These are phyloP conservation scores for Pseudomicrostroma phylloplanum DNA, from an alignment of 1,284 basidiomycete genomes.

Conservation along the genomic window DNA sequence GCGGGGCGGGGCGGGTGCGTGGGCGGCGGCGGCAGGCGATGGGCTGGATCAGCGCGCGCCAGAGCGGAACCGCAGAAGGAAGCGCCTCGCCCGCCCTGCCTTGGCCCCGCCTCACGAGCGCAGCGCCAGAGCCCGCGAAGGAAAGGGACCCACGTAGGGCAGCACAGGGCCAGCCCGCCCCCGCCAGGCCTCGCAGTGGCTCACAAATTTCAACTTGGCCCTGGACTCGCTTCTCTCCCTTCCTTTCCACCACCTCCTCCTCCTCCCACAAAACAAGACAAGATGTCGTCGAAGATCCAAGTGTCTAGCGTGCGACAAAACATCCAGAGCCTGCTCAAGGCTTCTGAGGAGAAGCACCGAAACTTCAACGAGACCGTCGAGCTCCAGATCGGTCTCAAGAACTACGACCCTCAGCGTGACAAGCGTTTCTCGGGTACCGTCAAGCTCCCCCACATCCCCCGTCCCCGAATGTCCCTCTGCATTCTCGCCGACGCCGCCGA, in stretches of 20 bases:
- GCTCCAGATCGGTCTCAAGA: slow-evolving; percentile 52
- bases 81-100: too few relatives aligned
- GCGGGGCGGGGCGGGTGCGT: too few relatives aligned
- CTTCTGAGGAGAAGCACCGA: slow-evolving; percentile 47
- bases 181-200: too few relatives aligned
- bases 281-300: slow-evolving; percentile 38
- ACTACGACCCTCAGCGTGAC: slow-evolving; percentile 52
- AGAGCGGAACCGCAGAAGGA: too few relatives aligned
- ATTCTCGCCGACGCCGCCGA: slow-evolving; percentile 98
- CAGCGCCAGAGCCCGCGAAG: too few relatives aligned
- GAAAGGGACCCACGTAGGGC: too few relatives aligned
- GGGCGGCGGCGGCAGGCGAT: too few relatives aligned
- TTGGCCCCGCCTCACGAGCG: too few relatives aligned
- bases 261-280: slow-evolving; percentile 2
- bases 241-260: slow-evolving; percentile 3
- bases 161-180: too few relatives aligned
- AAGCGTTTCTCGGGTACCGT: slow-evolving; percentile 50
- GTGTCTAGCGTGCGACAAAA: slow-evolving; percentile 46
- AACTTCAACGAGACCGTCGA: slow-evolving; percentile 52
- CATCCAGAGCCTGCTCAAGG: slow-evolving; percentile 46
- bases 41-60: too few relatives aligned
- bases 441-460: slow-evolving; percentile 89
- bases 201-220: background rate
- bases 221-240: background rate
- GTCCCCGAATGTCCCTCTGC: slow-evolving; percentile 98